Evolutionary conservation across 768 basidiomycete genomes (phyloP).

Genomic region (Lanmaoa pseudosensibilis): DNA sequence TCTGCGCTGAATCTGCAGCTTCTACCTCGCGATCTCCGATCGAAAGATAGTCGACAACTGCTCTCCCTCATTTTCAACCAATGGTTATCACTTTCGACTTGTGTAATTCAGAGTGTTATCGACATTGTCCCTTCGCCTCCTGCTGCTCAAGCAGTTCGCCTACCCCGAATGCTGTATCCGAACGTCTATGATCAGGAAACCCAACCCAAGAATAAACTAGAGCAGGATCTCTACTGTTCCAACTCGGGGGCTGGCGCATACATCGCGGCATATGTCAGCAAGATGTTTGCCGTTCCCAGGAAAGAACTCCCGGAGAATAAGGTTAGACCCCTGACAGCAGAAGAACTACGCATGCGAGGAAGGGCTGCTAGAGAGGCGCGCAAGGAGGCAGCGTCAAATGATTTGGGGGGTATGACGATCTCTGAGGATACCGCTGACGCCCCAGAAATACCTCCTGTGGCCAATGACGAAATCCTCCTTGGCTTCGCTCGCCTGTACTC

Average conservation of each 20-base stretch:
- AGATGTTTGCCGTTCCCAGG: constrained; percentile 92
- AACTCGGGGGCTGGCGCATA: constrained; percentile 55
- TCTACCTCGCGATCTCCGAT: constrained; percentile 82
- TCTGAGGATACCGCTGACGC: neutral
- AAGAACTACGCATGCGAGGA: constrained; percentile 75
- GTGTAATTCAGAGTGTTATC: constrained; percentile 87
- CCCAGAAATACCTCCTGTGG: neutral
- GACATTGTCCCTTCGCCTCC: constrained; percentile 92
- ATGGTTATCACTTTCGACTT: constrained; percentile 93
- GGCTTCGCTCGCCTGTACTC: constrained; percentile 96
- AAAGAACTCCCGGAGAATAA: constrained; percentile 87
- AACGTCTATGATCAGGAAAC: constrained; percentile 60
- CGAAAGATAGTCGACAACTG: constrained; percentile 85
- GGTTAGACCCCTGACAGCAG: constrained; percentile 70
- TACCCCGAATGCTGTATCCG: constrained; percentile 92
- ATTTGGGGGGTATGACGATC: constrained; percentile 10
- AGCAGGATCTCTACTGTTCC: constrained; percentile 77
- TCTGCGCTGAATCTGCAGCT: constrained; percentile 79
- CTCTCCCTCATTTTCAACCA: constrained; percentile 88
- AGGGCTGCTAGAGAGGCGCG: constrained; percentile 50
- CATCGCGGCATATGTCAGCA: constrained; percentile 89
- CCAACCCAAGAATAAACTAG: constrained; percentile 75
- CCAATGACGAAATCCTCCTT: constrained; percentile 64
- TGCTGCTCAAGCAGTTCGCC: constrained; percentile 73
- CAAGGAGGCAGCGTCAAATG: constrained; percentile 34